These are phyloP conservation scores for Backusella liffmaniae DNA, from an alignment of 192 early-diverging fungal genomes.

Conservation along the genomic window DNA sequence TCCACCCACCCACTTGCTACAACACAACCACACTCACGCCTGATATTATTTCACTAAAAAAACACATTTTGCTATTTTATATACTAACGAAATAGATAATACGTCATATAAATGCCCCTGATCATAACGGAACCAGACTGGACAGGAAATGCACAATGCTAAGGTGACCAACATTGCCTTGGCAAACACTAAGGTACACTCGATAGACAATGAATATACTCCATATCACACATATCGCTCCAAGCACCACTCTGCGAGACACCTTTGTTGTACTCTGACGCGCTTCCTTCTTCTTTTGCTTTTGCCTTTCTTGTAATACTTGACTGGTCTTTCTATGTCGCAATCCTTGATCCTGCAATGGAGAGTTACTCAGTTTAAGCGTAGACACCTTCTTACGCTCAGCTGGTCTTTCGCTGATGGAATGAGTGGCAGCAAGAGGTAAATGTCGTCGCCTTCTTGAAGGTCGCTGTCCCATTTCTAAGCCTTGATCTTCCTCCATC, in stretches of 20 bases:
- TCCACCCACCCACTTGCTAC: background rate
- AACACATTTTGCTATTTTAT: background rate
- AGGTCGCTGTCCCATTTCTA: slow-evolving; percentile 15
- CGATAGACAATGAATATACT: background rate
- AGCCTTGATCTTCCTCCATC: background rate
- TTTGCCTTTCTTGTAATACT: background rate
- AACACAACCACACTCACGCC: background rate
- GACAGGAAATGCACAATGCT: background rate
- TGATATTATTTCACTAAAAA: background rate
- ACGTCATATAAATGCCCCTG: slow-evolving; percentile 5
- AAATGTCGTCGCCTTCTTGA: slow-evolving; percentile 18
- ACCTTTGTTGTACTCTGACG: background rate
- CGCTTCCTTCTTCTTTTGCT: background rate
- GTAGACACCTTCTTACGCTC: background rate
- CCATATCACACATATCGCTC: background rate
- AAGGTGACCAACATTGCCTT: background rate
- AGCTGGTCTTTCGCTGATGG: background rate
- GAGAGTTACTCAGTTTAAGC: background rate
- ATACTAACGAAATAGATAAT: background rate
- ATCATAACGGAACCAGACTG: background rate
- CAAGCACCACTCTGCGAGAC: background rate
- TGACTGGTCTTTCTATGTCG: background rate
- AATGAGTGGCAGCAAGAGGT: background rate
- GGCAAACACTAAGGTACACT: background rate
- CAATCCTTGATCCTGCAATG: background rate